Evolutionary conservation across 2,329 filamentous ascomycete genomes (phyloP).

Genomic region (Arthrocladium fulminans): DNA sequence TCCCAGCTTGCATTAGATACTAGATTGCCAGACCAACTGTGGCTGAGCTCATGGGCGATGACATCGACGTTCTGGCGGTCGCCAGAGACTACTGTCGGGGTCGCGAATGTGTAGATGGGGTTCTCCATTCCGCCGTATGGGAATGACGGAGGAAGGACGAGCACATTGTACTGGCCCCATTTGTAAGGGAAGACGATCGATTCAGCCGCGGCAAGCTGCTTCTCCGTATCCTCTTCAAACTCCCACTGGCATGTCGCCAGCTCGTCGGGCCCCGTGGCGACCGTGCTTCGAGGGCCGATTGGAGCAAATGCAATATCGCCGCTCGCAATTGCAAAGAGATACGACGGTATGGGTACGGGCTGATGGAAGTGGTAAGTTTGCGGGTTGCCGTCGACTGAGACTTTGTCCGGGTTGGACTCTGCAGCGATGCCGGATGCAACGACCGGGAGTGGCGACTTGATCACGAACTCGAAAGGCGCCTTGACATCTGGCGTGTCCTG

Average conservation of each 20-base stretch:
- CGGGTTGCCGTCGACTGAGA: conserved; percentile 46
- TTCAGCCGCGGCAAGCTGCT: conserved; percentile 81
- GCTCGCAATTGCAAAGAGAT: conserved; percentile 83
- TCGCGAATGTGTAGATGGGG: conserved; percentile 89
- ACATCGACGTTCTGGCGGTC: conserved; percentile 89
- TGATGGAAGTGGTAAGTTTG: conserved; percentile 78
- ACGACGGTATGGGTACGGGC: conserved; percentile 83
- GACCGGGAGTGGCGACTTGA: conserved; percentile 80
- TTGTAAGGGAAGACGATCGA: conserved; percentile 73
- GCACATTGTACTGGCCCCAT: conserved; percentile 92
- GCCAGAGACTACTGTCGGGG: conserved; percentile 86
- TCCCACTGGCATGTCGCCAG: conserved; percentile 80
- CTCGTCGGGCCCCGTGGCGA: conserved; percentile 83
- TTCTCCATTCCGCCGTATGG: conserved; percentile 91
- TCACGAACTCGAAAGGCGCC: conserved; percentile 83
- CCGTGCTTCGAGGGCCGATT: conserved; percentile 75
- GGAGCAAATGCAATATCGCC: conserved; percentile 73
- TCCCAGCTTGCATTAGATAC: conserved; percentile 46
- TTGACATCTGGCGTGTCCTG: conserved; percentile 98
- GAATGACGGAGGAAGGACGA: conserved; percentile 83
- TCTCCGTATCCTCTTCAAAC: conserved; percentile 81
- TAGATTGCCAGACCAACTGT: conserved; percentile 80
- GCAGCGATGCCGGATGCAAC: conserved; percentile 73
- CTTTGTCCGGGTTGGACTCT: conserved; percentile 35
- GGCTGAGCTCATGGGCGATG: conserved; percentile 73